phyloP scores from a whole-genome alignment of 805 yeast species.

The Ogataea nonfermentans region DNA sequence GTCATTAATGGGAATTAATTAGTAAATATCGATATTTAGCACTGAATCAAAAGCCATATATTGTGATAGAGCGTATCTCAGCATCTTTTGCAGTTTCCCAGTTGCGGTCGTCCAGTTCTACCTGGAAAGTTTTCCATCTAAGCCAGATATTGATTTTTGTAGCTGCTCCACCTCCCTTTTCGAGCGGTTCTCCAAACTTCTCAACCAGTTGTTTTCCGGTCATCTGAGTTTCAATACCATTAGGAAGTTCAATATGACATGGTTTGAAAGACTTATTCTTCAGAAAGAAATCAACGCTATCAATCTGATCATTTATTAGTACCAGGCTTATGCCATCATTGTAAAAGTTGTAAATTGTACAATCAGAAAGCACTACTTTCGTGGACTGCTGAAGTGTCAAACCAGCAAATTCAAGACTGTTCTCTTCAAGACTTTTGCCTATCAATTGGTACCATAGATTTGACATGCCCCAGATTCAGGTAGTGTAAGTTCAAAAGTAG shows the following conservation, averaged over 20 bases:
- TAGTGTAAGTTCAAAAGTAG: conserved; percentile 8
- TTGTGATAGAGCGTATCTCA: conserved; percentile 31
- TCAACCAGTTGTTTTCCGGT: conserved; percentile 34
- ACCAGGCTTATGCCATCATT: conserved; percentile 25
- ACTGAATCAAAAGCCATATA: conserved; percentile 21
- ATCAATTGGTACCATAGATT: conserved; percentile 4
- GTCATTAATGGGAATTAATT: conserved; percentile 1
- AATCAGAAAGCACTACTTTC: conserved; percentile 6
- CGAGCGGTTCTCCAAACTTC: conserved; percentile 39
- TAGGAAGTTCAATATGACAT: conserved; percentile 20
- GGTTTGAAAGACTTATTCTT: conserved; percentile 21
- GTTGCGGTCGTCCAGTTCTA: conserved; percentile 33
- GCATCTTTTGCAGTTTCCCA: conserved; percentile 36
- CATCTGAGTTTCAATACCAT: conserved; percentile 10
- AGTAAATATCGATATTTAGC: neutral
- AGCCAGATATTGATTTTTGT: conserved; percentile 39
- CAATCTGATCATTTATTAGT: conserved; percentile 20
- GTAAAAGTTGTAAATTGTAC: conserved; percentile 23
- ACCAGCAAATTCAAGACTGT: neutral
- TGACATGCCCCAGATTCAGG: conserved; percentile 8
- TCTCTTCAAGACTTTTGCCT: neutral
- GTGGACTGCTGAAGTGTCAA: conserved; percentile 2
- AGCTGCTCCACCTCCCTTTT: conserved; percentile 41
- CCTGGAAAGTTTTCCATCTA: conserved; percentile 37
- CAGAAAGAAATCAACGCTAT: conserved; percentile 37